These are phyloP conservation scores for Ormosia semicastrata DNA, from an alignment of 306 rosid genomes.

Conservation along the genomic window DNA sequence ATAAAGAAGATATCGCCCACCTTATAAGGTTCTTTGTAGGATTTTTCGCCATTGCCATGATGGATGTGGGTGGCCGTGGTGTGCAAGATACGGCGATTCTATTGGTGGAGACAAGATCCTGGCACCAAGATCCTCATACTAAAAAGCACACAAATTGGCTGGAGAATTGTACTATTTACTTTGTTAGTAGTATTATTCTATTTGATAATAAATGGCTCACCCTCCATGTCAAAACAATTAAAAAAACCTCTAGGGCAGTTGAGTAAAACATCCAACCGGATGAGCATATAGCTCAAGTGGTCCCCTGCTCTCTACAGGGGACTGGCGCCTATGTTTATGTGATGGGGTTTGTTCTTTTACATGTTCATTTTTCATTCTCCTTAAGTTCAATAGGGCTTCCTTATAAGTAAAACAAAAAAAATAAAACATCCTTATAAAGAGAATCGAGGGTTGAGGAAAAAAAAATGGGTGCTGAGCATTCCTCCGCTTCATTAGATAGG, in stretches of 20 bases:
- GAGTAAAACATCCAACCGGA: not conserved
- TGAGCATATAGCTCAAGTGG: not conserved
- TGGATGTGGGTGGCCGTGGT: not conserved
- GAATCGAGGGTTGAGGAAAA: too few relatives aligned
- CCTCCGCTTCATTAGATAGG: not conserved
- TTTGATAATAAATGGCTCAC: not conserved
- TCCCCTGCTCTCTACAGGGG: not conserved
- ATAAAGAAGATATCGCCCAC: not conserved
- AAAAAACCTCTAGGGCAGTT: not conserved
- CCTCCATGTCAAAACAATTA: not conserved
- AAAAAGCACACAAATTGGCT: not conserved
- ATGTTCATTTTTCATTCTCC: too few relatives aligned
- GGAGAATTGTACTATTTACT: not conserved
- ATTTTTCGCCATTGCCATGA: not conserved
- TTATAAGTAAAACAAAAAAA: too few relatives aligned
- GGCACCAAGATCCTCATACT: not conserved
- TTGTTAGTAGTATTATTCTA: not conserved
- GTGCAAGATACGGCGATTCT: not conserved
- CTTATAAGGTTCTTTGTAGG: not conserved
- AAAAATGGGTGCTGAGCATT: not conserved
- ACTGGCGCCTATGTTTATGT: not conserved
- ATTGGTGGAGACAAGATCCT: not conserved
- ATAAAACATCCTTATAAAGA: too few relatives aligned
- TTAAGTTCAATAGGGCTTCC: too few relatives aligned
- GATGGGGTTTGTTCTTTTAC: not conserved